Conservation (phyloP, 2,329 filamentous ascomycete species). For the Phaeophleospora eucalypticola region DNA sequence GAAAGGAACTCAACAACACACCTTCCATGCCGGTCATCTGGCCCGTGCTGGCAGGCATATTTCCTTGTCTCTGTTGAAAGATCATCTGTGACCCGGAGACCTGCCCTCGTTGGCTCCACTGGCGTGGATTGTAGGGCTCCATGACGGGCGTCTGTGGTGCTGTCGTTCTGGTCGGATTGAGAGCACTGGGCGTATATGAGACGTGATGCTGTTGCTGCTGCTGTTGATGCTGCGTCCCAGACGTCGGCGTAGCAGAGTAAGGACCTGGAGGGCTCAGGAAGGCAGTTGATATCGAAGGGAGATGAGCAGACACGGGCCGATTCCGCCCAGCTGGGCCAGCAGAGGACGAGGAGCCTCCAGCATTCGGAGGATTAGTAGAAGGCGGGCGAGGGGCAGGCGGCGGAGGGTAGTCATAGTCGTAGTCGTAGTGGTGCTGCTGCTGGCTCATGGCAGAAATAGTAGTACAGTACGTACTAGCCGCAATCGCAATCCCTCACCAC, state of each 20-base stretch:
- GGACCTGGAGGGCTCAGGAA: slow-evolving; percentile 28
- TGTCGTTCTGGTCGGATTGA: slow-evolving; percentile 19
- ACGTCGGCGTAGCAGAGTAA: slow-evolving; percentile 24
- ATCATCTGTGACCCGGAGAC: slow-evolving; percentile 37
- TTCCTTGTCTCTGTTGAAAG: slow-evolving; percentile 28
- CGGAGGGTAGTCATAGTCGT: slow-evolving; percentile 25
- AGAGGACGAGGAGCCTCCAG: slow-evolving; percentile 13
- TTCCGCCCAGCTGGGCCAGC: slow-evolving; percentile 11
- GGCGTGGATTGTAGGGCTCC: slow-evolving; percentile 47
- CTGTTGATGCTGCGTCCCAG: slow-evolving; percentile 26
- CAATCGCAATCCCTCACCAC: too few species aligned
- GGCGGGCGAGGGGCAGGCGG: slow-evolving; percentile 28
- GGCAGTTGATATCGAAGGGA: slow-evolving; percentile 26
- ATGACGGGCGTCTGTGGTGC: slow-evolving; percentile 24
- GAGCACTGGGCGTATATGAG: slow-evolving; percentile 25
- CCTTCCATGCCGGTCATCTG: slow-evolving; percentile 49
- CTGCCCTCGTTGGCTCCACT: slow-evolving; percentile 43
- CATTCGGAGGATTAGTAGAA: too few species aligned
- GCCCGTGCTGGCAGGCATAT: slow-evolving; percentile 31
- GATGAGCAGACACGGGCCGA: slow-evolving; percentile 13
- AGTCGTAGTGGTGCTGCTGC: too few species aligned
- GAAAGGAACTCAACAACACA: slow-evolving; percentile 26
- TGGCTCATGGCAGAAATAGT: slow-evolving; percentile 28
- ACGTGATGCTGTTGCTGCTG: slow-evolving; percentile 32
- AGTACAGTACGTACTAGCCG: too few species aligned